Conservation (phyloP, 2,329 filamentous ascomycete genomes). For the Ascochyta clinopodiicola region DNA sequence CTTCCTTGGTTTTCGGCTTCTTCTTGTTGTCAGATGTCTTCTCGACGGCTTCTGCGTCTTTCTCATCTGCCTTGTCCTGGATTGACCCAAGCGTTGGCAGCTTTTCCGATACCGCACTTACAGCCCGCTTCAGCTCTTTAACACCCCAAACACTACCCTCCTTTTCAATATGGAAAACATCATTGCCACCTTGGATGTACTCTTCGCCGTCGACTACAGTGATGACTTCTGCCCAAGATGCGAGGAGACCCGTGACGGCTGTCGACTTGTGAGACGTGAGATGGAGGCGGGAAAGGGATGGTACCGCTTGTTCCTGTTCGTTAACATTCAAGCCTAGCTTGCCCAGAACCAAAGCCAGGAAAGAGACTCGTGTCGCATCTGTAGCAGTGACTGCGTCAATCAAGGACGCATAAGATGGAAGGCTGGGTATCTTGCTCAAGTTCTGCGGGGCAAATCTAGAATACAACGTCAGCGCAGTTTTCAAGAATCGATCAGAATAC, state of each 20-base stretch:
- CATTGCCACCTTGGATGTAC: constrained; percentile 79
- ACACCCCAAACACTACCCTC: constrained; percentile 57
- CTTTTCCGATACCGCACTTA: constrained; percentile 38
- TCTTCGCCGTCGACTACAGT: constrained; percentile 69
- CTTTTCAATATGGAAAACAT: constrained; percentile 80
- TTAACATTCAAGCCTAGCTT: constrained; percentile 85
- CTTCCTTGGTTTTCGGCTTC: constrained; percentile 34
- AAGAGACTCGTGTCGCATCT: constrained; percentile 72
- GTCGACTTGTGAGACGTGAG: constrained; percentile 72
- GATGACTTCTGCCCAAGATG: constrained; percentile 71
- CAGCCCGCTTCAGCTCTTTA: constrained; percentile 42
- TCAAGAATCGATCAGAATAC: constrained; percentile 26
- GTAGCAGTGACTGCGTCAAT: constrained; percentile 71
- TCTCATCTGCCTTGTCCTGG: constrained; percentile 28
- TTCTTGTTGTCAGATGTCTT: constrained; percentile 35
- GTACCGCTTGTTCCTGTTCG: constrained; percentile 71
- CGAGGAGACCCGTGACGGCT: constrained; percentile 72
- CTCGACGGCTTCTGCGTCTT: neutral
- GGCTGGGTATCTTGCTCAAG: constrained; percentile 69
- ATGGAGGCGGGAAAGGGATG: constrained; percentile 82
- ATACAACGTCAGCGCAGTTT: constrained; percentile 14
- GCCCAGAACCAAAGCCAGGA: constrained; percentile 78
- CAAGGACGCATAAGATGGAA: constrained; percentile 73
- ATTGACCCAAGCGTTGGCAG: constrained; percentile 33
- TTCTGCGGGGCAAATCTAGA: constrained; percentile 81